These are phyloP conservation scores for Medicago lupulina DNA, from an alignment of 306 rosid genomes.

Conservation along the genomic window DNA sequence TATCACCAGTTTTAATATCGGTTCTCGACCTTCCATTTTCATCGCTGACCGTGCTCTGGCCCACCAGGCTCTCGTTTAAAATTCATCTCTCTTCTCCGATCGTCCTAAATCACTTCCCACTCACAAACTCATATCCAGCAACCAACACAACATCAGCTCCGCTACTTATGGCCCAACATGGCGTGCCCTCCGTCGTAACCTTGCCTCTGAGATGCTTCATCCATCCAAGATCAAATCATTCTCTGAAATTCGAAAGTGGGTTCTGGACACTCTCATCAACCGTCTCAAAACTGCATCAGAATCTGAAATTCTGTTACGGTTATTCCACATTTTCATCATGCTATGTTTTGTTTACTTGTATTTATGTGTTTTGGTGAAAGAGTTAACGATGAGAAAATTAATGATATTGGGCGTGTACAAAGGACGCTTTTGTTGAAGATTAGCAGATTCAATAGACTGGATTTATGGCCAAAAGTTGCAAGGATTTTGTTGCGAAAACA, in stretches of 20 bases:
- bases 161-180: constrained; percentile 50
- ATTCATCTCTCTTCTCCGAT: constrained; percentile 44
- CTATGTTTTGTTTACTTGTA: constrained; percentile 51
- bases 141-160: constrained; percentile 43
- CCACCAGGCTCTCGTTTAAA: constrained; percentile 46
- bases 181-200: constrained; percentile 57
- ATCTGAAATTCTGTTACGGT: not conserved
- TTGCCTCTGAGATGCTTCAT: constrained; percentile 48
- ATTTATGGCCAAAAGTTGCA: constrained; percentile 34
- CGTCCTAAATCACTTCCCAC: constrained; percentile 36
- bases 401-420: constrained; percentile 39
- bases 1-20: constrained; percentile 40
- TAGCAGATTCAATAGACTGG: not conserved
- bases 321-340: constrained; percentile 39
- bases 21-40: constrained; percentile 36
- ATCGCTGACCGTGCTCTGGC: constrained; percentile 45
- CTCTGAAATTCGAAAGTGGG: constrained; percentile 38
- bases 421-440: not conserved
- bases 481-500: constrained; percentile 3
- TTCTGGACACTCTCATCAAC: constrained; percentile 35
- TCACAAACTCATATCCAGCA: not conserved
- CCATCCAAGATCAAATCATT: constrained; percentile 43
- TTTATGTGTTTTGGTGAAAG: constrained; percentile 57
- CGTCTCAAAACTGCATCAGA: constrained; percentile 25
- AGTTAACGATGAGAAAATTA: constrained; percentile 34